phyloP scores from a whole-genome alignment of 2,329 filamentous ascomycete species.

The Alternaria conjuncta region DNA sequence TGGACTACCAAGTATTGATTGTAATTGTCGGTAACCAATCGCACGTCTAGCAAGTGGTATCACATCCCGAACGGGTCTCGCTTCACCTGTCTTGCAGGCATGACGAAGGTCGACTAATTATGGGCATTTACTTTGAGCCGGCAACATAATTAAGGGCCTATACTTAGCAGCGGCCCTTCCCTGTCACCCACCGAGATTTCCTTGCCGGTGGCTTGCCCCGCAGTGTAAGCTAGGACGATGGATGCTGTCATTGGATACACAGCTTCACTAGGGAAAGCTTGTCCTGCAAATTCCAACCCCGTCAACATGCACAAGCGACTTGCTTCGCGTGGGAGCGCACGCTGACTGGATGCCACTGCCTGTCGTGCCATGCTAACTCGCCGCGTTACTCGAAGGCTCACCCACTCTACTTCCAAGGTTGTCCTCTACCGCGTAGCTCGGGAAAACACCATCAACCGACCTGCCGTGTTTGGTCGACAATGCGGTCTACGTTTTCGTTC shows the following conservation, averaged over 20 bases:
- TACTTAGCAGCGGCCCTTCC: conserved; percentile 34
- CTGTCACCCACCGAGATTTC: conserved; percentile 31
- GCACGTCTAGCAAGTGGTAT: conserved; percentile 13
- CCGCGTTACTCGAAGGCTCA: conserved; percentile 37
- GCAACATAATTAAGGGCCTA: conserved; percentile 43
- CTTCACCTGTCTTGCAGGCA: conserved; percentile 21
- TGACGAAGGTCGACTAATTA: conserved; percentile 38
- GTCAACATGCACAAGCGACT: conserved; percentile 33
- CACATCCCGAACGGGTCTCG: conserved; percentile 23
- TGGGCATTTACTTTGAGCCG: conserved; percentile 25
- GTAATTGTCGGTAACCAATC: conserved; percentile 45
- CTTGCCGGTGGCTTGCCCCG: conserved; percentile 27
- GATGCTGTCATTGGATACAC: conserved; percentile 35
- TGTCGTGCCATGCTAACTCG: conserved; percentile 36
- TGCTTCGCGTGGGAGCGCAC: conserved; percentile 37
- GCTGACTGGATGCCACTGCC: conserved; percentile 41
- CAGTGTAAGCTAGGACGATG: conserved; percentile 27
- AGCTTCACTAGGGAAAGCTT: conserved; percentile 43
- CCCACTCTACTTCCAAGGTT: conserved; percentile 7
- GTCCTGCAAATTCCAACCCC: conserved; percentile 43
- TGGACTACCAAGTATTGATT: conserved; percentile 47
- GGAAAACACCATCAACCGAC: conserved; percentile 36
- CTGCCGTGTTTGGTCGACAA: conserved; percentile 40
- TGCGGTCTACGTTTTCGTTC: conserved; percentile 31
- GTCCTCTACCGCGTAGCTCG: conserved; percentile 26